A percentile compares a stretch with the other conserved stretches of the same genome.
Evolutionary conservation across 1,284 basidiomycete genomes (phyloP).

Genomic region (Anthracocystis panici-leucophaei): DNA sequence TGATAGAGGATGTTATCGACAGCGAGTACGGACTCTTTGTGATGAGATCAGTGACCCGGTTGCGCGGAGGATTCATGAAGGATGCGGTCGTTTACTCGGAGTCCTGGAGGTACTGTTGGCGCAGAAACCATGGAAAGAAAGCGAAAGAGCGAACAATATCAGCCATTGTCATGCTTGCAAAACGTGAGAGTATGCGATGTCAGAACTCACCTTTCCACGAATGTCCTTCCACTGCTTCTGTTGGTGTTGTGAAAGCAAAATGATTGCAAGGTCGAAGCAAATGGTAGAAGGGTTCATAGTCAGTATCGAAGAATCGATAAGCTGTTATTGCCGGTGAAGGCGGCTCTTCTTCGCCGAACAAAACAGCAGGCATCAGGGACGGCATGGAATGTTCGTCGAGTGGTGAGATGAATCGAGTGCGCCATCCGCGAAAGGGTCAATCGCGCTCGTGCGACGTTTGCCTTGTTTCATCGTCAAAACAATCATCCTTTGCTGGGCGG

Average conservation of each 20-base stretch:
- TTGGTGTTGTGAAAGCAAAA: slow-evolving; percentile 8
- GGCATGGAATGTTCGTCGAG: not conserved
- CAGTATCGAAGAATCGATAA: not conserved
- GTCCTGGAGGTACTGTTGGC: slow-evolving; percentile 47
- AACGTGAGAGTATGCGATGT: not conserved
- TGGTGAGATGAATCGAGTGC: not conserved
- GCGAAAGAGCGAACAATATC: not conserved
- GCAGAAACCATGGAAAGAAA: no score
- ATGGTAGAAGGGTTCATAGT: not conserved
- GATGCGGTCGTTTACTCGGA: slow-evolving; percentile 25
- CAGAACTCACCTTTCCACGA: slow-evolving; percentile 49
- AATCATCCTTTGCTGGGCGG: no score
- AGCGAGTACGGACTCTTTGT: not conserved
- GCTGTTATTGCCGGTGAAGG: slow-evolving; percentile 4
- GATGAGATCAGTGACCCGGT: not conserved
- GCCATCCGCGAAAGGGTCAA: not conserved
- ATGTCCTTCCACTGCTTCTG: slow-evolving; percentile 66
- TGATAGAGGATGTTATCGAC: slow-evolving; percentile 3
- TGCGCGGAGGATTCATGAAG: not conserved
- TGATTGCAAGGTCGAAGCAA: not conserved
- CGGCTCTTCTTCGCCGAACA: not conserved
- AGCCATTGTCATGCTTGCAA: not conserved
- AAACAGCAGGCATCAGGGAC: not conserved
- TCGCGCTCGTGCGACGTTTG: no score
- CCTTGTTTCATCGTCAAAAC: no score